These are phyloP conservation scores for Nitzschia putrida DNA, from an alignment of 108 stramenopile genomes.

Conservation along the genomic window DNA sequence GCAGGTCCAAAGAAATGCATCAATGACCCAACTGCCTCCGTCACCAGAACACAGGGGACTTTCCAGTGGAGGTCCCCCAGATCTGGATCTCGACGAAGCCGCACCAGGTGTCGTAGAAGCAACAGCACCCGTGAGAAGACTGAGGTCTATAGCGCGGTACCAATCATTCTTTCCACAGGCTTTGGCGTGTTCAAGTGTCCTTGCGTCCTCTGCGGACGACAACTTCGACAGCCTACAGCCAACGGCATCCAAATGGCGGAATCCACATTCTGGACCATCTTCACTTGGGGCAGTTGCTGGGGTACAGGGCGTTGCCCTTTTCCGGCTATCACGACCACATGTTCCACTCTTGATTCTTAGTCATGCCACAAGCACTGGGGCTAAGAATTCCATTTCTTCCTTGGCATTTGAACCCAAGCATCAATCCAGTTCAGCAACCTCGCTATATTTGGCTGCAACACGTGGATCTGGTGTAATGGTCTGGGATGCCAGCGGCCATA, in stretches of 20 bases:
- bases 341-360: conserved; percentile 46
- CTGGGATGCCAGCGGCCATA: conserved; percentile 79
- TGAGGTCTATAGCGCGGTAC: conserved; percentile 47
- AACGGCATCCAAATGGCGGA: background rate
- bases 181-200: conserved; percentile 41
- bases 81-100: conserved; percentile 26
- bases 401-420: conserved; percentile 35
- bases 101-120: background rate
- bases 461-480: conserved; percentile 66
- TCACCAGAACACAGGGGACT: conserved; percentile 13
- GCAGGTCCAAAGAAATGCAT: background rate
- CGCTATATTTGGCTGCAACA: conserved; percentile 62
- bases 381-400: conserved; percentile 26
- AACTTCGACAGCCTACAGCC: background rate
- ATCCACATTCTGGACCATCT: conserved; percentile 8
- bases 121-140: conserved; percentile 14
- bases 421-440: conserved; percentile 2
- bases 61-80: background rate
- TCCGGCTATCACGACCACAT: conserved; percentile 42
- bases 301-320: conserved; percentile 47
- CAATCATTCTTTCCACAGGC: conserved; percentile 44
- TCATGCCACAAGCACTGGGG: conserved; percentile 33
- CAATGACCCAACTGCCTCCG: conserved; percentile 21
- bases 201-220: conserved; percentile 17
- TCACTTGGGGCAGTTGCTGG: conserved; percentile 52